These are phyloP conservation scores for Vairimorpha ceranae DNA, from an alignment of 371 early-diverging fungal species.

Conservation along the genomic window DNA sequence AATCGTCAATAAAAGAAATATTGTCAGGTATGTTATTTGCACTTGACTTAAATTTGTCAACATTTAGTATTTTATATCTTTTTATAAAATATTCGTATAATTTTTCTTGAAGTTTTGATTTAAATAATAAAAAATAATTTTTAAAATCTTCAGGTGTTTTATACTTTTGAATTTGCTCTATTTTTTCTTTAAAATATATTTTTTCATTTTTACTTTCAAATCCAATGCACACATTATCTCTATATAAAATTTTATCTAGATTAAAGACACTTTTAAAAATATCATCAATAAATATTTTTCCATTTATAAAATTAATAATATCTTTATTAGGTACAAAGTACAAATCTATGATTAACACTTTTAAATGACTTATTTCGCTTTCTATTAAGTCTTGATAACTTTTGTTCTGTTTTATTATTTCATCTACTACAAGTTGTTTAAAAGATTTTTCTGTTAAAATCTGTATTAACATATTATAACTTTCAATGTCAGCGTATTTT, in stretches of 20 bases:
- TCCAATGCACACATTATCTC: conserved; percentile 12
- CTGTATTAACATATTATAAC: no score
- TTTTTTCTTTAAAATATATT: not conserved
- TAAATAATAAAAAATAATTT: not conserved
- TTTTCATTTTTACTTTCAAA: conserved; percentile 12
- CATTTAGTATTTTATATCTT: not conserved
- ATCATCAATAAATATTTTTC: not conserved
- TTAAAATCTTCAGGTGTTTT: not conserved
- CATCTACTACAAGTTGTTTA: not conserved
- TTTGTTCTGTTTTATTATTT: not conserved
- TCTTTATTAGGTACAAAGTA: conserved; percentile 67
- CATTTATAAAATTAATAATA: conserved; percentile 64
- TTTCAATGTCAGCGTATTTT: no score
- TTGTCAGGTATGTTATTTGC: no score
- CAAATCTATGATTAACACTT: conserved; percentile 58
- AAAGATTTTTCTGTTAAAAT: not conserved
- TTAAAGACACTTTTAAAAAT: conserved; percentile 20
- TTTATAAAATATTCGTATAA: not conserved
- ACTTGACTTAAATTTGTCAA: no score
- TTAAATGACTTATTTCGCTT: not conserved
- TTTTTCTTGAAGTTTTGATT: not conserved
- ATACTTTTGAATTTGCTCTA: not conserved
- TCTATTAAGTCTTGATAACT: not conserved
- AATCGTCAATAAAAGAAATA: not conserved
- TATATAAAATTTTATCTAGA: conserved; percentile 8